A percentile compares a stretch with the other conserved stretches of the same genome.
These are phyloP conservation scores for Alloascoidea africana DNA, from an alignment of 805 yeast species.

Conservation along the genomic window DNA sequence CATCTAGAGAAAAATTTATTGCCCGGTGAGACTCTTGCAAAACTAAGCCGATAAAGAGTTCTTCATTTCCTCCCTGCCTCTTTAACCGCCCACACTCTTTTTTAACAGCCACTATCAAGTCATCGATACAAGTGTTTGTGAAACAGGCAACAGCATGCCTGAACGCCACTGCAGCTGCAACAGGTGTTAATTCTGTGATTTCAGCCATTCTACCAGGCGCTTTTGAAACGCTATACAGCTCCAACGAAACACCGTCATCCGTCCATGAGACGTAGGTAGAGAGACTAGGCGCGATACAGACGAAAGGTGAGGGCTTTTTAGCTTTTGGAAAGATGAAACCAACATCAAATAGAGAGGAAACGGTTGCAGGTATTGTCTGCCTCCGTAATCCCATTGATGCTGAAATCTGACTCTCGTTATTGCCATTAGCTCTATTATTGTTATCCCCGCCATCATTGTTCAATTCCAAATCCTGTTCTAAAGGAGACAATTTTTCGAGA, in stretches of 20 bases:
- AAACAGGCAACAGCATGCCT: conserved; percentile 61
- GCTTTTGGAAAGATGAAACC: conserved; percentile 37
- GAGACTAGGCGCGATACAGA: neutral
- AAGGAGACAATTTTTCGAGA: conserved; percentile 10
- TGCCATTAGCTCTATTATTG: conserved; percentile 4
- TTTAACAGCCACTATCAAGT: conserved; percentile 43
- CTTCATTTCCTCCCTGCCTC: conserved; percentile 11
- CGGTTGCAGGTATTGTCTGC: conserved; percentile 17
- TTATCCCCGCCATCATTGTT: conserved; percentile 2
- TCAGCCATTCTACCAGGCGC: neutral
- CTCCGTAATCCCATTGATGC: conserved; percentile 1
- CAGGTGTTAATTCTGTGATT: conserved; percentile 9
- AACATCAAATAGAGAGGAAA: conserved; percentile 32
- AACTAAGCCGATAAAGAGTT: conserved; percentile 25
- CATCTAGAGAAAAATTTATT: conserved; percentile 55
- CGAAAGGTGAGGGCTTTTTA: conserved; percentile 13
- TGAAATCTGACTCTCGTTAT: neutral
- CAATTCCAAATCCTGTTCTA: neutral
- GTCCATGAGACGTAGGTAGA: neutral
- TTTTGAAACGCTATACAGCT: conserved; percentile 1
- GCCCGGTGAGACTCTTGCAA: conserved; percentile 62
- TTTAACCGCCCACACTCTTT: conserved; percentile 22
- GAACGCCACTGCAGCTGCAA: conserved; percentile 47
- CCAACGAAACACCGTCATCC: neutral
- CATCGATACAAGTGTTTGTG: conserved; percentile 53